Evolutionary conservation across 169 alveolate genomes (phyloP), one percentile per base, ranked within the genome.

Genomic region (Plasmodium ovale): DNA sequence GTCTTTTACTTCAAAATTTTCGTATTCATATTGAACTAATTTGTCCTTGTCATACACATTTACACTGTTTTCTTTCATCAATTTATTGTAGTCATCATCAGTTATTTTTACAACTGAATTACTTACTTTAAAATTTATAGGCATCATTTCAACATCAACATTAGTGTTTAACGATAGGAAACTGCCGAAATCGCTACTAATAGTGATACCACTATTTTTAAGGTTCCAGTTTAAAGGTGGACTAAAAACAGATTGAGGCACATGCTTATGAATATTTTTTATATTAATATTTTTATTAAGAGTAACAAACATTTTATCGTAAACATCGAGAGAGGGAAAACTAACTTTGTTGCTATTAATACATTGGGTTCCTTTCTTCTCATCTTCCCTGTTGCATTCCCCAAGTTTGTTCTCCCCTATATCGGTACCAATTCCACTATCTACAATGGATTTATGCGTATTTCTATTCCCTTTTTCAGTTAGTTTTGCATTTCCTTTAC

Each of bases 1-100:
- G 9, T 74, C 77, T 65, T 74, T 74, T 35, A 74, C 65, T 68
- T 74, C 88, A 62, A 74, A 74, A 14, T 14, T 31, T 6, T 74
- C 88, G 31, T 74, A 74, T 35, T 60, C n/a, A 62, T 74, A 74
- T 16, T 37, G 59, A n/a, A 74, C 74, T 23, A 60, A 5, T 0
- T 6, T 39, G 31, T 74, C 12, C 1, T 74, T 29, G 14, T 60
- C 62, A 74, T 74, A 74, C 35, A 74, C 67, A 27, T 42, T 7
- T 35, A 74, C 88, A 44, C 77, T 74, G 29, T 19, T 47, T 14
- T 74, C 51, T 16, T 44, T 35, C 65, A 42, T 39, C 19, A 74
- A 74, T 60, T 74, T 60, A 35, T 35, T 33, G 3, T 59, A 74
- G 5, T 31, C 77, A 10, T 74, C 74, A 60, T 74, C 74, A 9